Percentiles rank a stretch among this genome's conserved stretches.
phyloP scores from a whole-genome alignment of 495 filamentous ascomycete genomes.

The Chlorociboria aeruginascens region DNA sequence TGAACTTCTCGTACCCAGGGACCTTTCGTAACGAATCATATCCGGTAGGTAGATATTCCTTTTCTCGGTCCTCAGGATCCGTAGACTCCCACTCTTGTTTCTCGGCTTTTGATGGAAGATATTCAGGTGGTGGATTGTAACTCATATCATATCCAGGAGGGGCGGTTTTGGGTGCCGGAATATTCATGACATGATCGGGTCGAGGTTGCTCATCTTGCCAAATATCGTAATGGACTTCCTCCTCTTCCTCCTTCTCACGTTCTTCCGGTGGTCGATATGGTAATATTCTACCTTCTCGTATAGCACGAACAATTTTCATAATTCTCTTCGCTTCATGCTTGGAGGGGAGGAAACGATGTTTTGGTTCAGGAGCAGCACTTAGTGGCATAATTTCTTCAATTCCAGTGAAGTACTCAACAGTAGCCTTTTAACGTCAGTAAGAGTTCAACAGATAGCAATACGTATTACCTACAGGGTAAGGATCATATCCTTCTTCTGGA shows the following conservation, averaged over 20 bases:
- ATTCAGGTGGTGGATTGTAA: slow-evolving; percentile 94
- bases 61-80: slow-evolving; percentile 84
- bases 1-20: slow-evolving; percentile 79
- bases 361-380: slow-evolving; percentile 88
- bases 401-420: slow-evolving; percentile 84
- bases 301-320: slow-evolving; percentile 96
- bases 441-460: background rate
- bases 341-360: slow-evolving; percentile 91
- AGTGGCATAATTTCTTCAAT: slow-evolving; percentile 88
- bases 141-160: slow-evolving; percentile 91
- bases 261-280: slow-evolving; percentile 78
- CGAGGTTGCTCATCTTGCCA: slow-evolving; percentile 85
- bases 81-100: slow-evolving; percentile 77
- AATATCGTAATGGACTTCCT: slow-evolving; percentile 67
- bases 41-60: slow-evolving; percentile 73
- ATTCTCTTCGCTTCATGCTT: slow-evolving; percentile 94
- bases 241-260: slow-evolving; percentile 43
- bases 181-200: slow-evolving; percentile 83
- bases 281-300: slow-evolving; percentile 84
- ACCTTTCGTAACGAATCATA: slow-evolving; percentile 78
- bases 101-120: slow-evolving; percentile 76
- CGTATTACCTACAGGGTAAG: slow-evolving; percentile 51
- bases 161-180: slow-evolving; percentile 90
- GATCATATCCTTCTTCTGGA: slow-evolving; percentile 77
- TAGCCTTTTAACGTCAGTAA: slow-evolving; percentile 40